phyloP scores from a whole-genome alignment of 148 eudicot species.

The Vaccinium macrocarpon region DNA sequence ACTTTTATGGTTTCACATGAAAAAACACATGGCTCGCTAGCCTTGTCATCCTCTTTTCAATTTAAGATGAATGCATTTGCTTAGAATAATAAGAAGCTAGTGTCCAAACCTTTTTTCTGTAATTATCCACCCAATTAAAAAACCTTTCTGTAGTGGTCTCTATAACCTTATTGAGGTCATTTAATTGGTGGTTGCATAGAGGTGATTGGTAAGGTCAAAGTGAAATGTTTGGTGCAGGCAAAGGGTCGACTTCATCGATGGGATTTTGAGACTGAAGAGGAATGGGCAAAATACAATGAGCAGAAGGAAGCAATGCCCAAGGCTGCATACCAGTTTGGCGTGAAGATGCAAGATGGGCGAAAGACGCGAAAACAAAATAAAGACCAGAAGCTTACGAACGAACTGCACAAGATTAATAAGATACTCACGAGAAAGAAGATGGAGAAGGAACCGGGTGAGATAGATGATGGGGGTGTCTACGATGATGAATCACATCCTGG shows the following conservation, averaged over 20 bases:
- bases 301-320: constrained; percentile 98
- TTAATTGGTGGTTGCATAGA: background rate
- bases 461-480: constrained; percentile 19
- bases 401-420: constrained; percentile 86
- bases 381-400: constrained; percentile 87
- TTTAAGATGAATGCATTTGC: background rate
- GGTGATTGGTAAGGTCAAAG: background rate
- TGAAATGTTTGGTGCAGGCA: constrained; percentile 41
- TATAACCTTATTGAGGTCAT: background rate
- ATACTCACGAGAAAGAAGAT: constrained; percentile 69
- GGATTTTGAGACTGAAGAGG: constrained; percentile 97
- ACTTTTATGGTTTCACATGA: background rate
- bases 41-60: background rate
- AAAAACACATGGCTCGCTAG: background rate
- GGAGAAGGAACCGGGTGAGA: constrained; percentile 70
- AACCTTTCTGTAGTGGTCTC: background rate
- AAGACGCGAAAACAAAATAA: constrained; percentile 87
- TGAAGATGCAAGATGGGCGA: constrained; percentile 98
- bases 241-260: constrained; percentile 95
- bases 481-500: constrained; percentile 59
- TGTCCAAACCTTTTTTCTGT: background rate
- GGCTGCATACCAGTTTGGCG: constrained; percentile 96
- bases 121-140: background rate
- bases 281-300: constrained; percentile 93
- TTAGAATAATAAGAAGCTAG: background rate